Percentiles rank a stretch among this genome's conserved stretches.
phyloP scores from a whole-genome alignment of 2,329 filamentous ascomycete species.

The Aurifilum marmelostoma region DNA sequence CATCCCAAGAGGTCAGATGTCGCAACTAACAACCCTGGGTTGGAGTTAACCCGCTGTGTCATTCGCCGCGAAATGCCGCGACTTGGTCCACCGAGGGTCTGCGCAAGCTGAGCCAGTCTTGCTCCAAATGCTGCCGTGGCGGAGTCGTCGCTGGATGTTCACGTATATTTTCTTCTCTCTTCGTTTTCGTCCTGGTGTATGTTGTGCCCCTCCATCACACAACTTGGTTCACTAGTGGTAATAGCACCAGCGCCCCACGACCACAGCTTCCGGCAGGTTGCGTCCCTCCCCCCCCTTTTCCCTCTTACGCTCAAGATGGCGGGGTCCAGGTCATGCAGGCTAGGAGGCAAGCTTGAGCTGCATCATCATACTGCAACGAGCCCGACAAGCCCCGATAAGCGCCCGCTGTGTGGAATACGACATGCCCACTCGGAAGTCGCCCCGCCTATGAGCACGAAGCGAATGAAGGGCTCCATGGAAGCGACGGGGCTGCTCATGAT shows the following conservation, averaged over 20 bases:
- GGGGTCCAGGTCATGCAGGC: slow-evolving; percentile 23
- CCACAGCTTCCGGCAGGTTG: slow-evolving; percentile 16
- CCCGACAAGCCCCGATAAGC: slow-evolving; percentile 21
- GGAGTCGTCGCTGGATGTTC: not conserved
- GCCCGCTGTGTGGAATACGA: slow-evolving; percentile 21
- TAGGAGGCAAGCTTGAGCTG: slow-evolving; percentile 5
- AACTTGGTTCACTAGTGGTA: not conserved
- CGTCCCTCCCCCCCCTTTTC: slow-evolving; percentile 24
- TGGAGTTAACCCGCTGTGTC: slow-evolving; percentile 17
- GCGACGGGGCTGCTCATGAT: slow-evolving; percentile 9
- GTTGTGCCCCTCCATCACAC: slow-evolving; percentile 17
- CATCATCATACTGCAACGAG: not conserved
- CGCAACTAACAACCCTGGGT: slow-evolving; percentile 15
- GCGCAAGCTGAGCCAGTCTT: not conserved
- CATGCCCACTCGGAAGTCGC: not conserved
- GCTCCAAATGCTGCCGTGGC: not conserved
- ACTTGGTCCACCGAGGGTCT: not conserved
- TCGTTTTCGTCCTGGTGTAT: not conserved
- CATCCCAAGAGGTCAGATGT: slow-evolving; percentile 17
- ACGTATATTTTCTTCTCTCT: not conserved
- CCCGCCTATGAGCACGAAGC: not conserved
- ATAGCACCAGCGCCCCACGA: slow-evolving; percentile 5
- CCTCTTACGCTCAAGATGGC: slow-evolving; percentile 17
- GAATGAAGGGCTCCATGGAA: slow-evolving; percentile 8
- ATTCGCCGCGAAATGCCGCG: slow-evolving; percentile 21